Evolutionary conservation across 2,329 filamentous ascomycete species (phyloP).

Genomic region (Cladobotryum protrusum): DNA sequence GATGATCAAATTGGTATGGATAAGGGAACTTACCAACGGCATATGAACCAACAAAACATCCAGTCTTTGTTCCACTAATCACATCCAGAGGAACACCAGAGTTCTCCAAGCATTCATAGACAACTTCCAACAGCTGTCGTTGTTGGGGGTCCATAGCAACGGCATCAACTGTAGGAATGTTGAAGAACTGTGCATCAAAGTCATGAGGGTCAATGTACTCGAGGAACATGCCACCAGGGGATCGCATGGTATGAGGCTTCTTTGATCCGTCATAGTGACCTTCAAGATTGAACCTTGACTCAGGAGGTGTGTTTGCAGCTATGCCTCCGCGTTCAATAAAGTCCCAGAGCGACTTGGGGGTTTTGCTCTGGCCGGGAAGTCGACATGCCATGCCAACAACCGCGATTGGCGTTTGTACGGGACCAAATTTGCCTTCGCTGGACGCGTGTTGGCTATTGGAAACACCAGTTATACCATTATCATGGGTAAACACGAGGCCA

Average conservation of each 20-base stretch:
- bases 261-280: conserved; percentile 31
- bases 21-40: background rate
- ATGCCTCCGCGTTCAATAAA: conserved; percentile 27
- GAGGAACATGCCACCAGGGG: conserved; percentile 33
- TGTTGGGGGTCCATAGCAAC: conserved; percentile 38
- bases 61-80: conserved; percentile 14
- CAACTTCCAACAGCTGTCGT: conserved; percentile 34
- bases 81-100: conserved; percentile 27
- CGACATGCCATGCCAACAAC: conserved; percentile 38
- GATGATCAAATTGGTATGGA: conserved; percentile 13
- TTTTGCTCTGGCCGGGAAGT: conserved; percentile 31
- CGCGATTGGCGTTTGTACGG: conserved; percentile 25
- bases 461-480: background rate
- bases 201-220: conserved; percentile 13
- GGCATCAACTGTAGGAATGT: conserved; percentile 10
- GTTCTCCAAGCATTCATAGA: conserved; percentile 36
- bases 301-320: conserved; percentile 23
- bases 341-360: conserved; percentile 31
- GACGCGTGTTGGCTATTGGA: background rate
- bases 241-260: conserved; percentile 30
- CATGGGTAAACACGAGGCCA: no score
- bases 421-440: background rate
- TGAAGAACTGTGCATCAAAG: conserved; percentile 16
- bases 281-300: conserved; percentile 26
- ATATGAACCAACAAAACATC: background rate